A percentile compares a stretch with the other conserved stretches of the same genome.
Conservation (phyloP, 1,284 basidiomycete genomes). For the Fomitiporia mediterranea region DNA sequence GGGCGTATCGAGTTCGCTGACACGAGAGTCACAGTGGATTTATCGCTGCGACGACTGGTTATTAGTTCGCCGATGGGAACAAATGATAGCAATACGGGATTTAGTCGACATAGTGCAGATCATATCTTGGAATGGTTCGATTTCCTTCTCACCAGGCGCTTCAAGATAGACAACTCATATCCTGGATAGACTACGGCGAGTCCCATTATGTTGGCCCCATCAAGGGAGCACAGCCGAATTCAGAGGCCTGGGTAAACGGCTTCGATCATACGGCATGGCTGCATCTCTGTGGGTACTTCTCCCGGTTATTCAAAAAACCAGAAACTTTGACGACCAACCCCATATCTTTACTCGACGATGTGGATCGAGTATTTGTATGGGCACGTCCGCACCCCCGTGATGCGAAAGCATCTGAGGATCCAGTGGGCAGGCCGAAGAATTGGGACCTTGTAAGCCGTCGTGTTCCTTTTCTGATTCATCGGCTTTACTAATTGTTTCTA, state of each 20-base stretch:
- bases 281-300: constrained; percentile 65
- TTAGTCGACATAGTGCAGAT: constrained; percentile 57
- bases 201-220: constrained; percentile 67
- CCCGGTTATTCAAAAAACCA: constrained; percentile 73
- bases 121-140: constrained; percentile 52
- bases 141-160: neutral
- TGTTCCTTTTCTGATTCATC: constrained; percentile 3
- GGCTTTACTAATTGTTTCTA: neutral
- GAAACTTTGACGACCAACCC: neutral
- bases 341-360: constrained; percentile 34
- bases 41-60: constrained; percentile 62
- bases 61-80: constrained; percentile 72
- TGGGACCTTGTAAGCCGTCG: constrained; percentile 41
- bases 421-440: constrained; percentile 51
- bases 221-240: constrained; percentile 59
- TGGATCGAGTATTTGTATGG: constrained; percentile 71
- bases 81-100: constrained; percentile 55
- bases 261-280: constrained; percentile 64
- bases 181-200: constrained; percentile 43
- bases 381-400: constrained; percentile 63
- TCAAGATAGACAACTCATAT: neutral
- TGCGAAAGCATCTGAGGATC: constrained; percentile 45
- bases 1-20: no score
- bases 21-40: constrained; percentile 40
- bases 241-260: constrained; percentile 61